Evolutionary conservation across 139 green algal species (phyloP), one percentile per base, ranked within the genome.

Genomic region (Closterium sp.): DNA sequence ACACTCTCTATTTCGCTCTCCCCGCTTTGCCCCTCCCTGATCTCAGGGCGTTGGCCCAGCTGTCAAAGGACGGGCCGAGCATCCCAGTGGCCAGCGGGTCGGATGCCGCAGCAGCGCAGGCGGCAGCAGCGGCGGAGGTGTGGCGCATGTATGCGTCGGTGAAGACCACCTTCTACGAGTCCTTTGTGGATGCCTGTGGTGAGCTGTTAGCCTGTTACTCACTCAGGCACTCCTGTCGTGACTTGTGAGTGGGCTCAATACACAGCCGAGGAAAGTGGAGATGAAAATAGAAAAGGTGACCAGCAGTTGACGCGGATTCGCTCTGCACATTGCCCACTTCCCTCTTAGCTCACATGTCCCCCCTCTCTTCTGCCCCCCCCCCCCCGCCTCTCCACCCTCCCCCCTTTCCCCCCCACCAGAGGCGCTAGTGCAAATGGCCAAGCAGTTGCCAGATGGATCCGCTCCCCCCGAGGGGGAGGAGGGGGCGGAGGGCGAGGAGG

Each of bases 141-240:
- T 34, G 31, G 21, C 19, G 23, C 35, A 93, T 93, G 64, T 81
- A 93, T 8, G 88, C 93, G 6, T 55, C 3, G 33, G 91, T 93
- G 34, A 88, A 92, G 21, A 32, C 19, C n/a, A 88, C 90, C 32
- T 88, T 92, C 86, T 93, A 89, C 89, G 90, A 93, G 19, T 93
- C 19, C 6, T 92, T 93, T 69, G 12, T 92, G 9, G 90, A 93
- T 30, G 93, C 88, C 16, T 87, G 34, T 30, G 90, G 90, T 93
- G 25, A 35, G 91, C 23, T 31, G 90, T 85, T 30, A 7, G 7
- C n/a, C 34, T 89, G n/a, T 86, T 7, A 36, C 7, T 55, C 36
- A 6, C 6, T 55, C 6, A 6, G 6, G 6, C 6, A 12, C 36
- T 4, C 6, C 36, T 55, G 4, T 6, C 36, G 6, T 55, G 6